Conservation (phyloP, 306 rosid genomes). For the Vigna mungo region DNA sequence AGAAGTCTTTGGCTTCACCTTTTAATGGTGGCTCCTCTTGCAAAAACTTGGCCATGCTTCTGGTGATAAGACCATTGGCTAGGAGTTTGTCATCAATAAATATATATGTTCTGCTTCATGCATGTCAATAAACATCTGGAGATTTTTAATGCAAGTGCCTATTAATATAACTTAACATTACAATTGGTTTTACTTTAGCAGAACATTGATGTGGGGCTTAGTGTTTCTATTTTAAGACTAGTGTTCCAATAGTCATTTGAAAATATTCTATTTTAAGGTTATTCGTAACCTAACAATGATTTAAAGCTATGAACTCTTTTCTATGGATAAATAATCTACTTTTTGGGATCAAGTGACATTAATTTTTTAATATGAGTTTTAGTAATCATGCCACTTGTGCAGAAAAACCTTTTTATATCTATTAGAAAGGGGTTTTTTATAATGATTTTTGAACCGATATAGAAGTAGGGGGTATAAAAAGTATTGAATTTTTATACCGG, state of each 20-base stretch:
- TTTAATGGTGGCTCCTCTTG: no score
- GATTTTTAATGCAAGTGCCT: neutral
- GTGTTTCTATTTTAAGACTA: neutral
- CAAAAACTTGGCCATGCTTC: no score
- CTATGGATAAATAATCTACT: neutral
- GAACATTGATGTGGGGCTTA: neutral
- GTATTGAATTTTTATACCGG: no score
- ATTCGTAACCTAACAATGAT: neutral
- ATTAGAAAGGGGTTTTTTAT: no score
- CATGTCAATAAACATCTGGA: neutral
- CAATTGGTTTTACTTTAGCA: neutral
- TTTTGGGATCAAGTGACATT: conserved; percentile 1
- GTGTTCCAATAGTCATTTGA: conserved; percentile 4
- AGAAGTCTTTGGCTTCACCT: no score
- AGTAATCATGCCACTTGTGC: no score
- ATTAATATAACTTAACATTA: neutral
- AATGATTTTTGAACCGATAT: no score
- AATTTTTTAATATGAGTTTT: conserved; percentile 15
- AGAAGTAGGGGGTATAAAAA: no score
- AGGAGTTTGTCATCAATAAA: no score
- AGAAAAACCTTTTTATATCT: no score
- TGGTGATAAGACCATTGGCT: no score
- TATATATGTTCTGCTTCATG: neutral
- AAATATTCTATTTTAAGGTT: neutral
- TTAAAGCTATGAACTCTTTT: neutral